Conservation (phyloP, 208 protist genomes). For the Leishmania martiniquensis region DNA sequence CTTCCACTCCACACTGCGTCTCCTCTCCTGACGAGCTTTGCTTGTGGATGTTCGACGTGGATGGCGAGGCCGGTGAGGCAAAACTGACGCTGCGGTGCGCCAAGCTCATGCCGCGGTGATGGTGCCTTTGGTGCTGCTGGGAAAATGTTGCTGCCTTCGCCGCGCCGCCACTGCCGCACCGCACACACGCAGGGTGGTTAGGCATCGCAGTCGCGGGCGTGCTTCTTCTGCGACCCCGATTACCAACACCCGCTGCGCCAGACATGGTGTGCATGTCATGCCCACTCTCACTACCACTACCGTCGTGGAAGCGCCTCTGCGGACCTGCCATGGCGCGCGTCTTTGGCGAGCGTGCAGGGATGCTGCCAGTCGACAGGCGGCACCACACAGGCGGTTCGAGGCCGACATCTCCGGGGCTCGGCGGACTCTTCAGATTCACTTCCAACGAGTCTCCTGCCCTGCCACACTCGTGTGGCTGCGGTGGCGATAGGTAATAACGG, state of each 20-base stretch:
- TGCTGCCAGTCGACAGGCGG: not conserved
- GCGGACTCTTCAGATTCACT: conserved; percentile 20
- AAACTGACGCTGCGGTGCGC: not conserved
- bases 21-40: conserved; percentile 1
- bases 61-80: not conserved
- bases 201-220: not conserved
- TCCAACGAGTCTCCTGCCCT: not conserved
- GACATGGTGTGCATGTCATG: not conserved
- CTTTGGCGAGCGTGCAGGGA: not conserved
- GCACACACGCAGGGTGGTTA: not conserved
- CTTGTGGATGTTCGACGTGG: conserved; percentile 2
- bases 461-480: not conserved
- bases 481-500: not conserved
- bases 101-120: not conserved
- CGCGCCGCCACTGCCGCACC: not conserved
- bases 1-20: conserved; percentile 9
- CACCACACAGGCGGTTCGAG: conserved; percentile 2
- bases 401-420: conserved; percentile 23
- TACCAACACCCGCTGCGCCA: not conserved
- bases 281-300: not conserved
- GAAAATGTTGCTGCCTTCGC: not conserved
- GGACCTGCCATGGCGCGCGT: not conserved
- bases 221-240: not conserved
- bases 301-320: not conserved
- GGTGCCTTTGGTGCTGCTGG: not conserved